Evolutionary conservation across 805 yeast genomes (phyloP).

Genomic region (Candida cerambycidarum): DNA sequence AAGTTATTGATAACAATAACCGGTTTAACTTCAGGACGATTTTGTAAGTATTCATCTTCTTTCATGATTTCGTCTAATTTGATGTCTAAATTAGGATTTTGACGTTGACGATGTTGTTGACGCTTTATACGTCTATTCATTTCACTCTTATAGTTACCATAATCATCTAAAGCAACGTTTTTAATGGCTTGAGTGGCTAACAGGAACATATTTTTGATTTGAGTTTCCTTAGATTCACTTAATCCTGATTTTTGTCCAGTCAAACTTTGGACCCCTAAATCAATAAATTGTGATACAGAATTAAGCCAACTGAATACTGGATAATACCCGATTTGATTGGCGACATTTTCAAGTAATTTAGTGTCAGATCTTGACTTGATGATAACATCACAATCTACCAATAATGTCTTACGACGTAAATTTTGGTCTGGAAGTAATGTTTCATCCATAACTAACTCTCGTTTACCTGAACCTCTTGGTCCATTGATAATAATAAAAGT

Average conservation of each 20-base stretch:
- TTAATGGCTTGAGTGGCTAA: constrained; percentile 74
- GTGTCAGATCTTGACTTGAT: constrained; percentile 74
- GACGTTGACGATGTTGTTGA: constrained; percentile 19
- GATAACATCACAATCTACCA: constrained; percentile 76
- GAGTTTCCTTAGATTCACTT: constrained; percentile 78
- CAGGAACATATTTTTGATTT: constrained; percentile 75
- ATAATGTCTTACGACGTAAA: constrained; percentile 48
- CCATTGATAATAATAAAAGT: constrained; percentile 90
- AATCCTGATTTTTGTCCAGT: constrained; percentile 94
- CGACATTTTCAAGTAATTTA: constrained; percentile 62
- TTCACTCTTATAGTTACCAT: constrained; percentile 25
- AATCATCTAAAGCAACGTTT: constrained; percentile 47
- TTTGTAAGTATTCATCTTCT: constrained; percentile 81
- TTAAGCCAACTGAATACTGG: constrained; percentile 95
- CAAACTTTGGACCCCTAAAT: constrained; percentile 82
- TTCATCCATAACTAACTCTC: constrained; percentile 69
- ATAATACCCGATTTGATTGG: constrained; percentile 81
- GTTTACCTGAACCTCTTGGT: constrained; percentile 94
- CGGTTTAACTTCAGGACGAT: constrained; percentile 83
- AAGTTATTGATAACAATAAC: constrained; percentile 81
- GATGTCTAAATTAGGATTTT: constrained; percentile 19
- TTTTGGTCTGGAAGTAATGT: constrained; percentile 55
- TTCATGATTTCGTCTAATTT: constrained; percentile 38
- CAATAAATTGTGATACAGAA: constrained; percentile 72
- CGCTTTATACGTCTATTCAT: constrained; percentile 19